Conservation (phyloP, 371 early-diverging fungal species). For the Apophysomyces ossiformis region DNA sequence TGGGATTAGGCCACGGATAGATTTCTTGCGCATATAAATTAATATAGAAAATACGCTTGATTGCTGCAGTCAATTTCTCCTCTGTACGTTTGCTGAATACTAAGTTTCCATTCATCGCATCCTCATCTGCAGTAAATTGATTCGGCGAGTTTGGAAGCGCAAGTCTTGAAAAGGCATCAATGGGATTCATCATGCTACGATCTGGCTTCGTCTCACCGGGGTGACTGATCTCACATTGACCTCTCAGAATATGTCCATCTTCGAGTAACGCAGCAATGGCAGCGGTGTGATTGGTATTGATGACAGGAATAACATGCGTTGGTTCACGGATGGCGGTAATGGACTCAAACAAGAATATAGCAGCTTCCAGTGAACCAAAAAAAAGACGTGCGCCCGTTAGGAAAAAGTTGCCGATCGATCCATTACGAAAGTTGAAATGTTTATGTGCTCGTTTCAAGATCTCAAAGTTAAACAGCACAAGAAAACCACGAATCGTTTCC, state of each 20-base stretch:
- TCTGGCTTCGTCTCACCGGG: constrained; percentile 27
- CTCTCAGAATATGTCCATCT: constrained; percentile 59
- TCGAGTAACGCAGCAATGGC: constrained; percentile 69
- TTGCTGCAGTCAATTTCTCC: constrained; percentile 57
- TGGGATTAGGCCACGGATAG: constrained; percentile 67
- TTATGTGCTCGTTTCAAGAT: constrained; percentile 54
- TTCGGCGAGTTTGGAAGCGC: constrained; percentile 25
- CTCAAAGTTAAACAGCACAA: constrained; percentile 59
- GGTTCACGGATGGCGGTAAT: constrained; percentile 68
- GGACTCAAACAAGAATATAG: constrained; percentile 69
- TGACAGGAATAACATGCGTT: constrained; percentile 66
- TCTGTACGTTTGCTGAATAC: constrained; percentile 55
- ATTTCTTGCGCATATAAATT: constrained; percentile 75
- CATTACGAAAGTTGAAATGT: constrained; percentile 64
- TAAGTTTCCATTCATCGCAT: constrained; percentile 43
- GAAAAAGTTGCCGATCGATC: constrained; percentile 68
- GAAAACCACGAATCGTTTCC: constrained; percentile 65
- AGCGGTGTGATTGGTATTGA: constrained; percentile 65
- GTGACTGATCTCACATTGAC: constrained; percentile 77
- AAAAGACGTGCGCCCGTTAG: constrained; percentile 72
- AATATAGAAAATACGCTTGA: constrained; percentile 70
- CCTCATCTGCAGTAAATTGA: constrained; percentile 24
- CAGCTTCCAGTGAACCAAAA: constrained; percentile 71
- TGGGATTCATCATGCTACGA: constrained; percentile 36
- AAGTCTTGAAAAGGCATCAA: constrained; percentile 51